phyloP scores from a whole-genome alignment of 768 basidiomycete genomes.

The Russula sp. region DNA sequence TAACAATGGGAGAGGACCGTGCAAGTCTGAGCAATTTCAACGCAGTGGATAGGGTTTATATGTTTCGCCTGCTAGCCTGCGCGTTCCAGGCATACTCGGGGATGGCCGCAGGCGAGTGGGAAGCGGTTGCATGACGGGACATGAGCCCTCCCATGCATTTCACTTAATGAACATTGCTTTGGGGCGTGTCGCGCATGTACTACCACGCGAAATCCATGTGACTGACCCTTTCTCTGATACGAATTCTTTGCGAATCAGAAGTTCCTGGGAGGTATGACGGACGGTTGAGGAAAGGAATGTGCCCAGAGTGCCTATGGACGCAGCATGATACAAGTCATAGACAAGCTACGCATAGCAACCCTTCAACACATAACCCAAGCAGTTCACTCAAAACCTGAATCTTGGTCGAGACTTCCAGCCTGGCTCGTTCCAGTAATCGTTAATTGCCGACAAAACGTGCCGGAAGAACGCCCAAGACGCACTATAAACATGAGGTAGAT shows the following conservation, averaged over 20 bases:
- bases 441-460: constrained; percentile 19
- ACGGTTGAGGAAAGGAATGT: constrained; percentile 6
- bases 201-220: constrained; percentile 22
- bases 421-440: constrained; percentile 13
- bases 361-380: not conserved
- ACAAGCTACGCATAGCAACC: constrained; percentile 15
- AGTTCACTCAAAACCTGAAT: not conserved
- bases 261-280: not conserved
- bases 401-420: constrained; percentile 3
- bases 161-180: constrained; percentile 18
- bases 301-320: not conserved
- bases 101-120: constrained; percentile 13
- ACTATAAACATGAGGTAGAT: constrained; percentile 21
- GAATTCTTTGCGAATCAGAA: not conserved
- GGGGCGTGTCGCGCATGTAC: constrained; percentile 18
- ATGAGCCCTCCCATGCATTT: constrained; percentile 13
- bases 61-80: constrained; percentile 5
- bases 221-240: constrained; percentile 5
- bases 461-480: constrained; percentile 8
- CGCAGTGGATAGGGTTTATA: constrained; percentile 14
- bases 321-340: not conserved
- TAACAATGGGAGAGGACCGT: constrained; percentile 19
- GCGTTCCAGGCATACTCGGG: constrained; percentile 3
- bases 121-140: constrained; percentile 9
- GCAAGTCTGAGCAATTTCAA: constrained; percentile 17